A percentile compares a stretch with the other conserved stretches of the same genome.
These are phyloP conservation scores for Ilex paraguariensis DNA, from an alignment of 305 asterid species.

Conservation along the genomic window DNA sequence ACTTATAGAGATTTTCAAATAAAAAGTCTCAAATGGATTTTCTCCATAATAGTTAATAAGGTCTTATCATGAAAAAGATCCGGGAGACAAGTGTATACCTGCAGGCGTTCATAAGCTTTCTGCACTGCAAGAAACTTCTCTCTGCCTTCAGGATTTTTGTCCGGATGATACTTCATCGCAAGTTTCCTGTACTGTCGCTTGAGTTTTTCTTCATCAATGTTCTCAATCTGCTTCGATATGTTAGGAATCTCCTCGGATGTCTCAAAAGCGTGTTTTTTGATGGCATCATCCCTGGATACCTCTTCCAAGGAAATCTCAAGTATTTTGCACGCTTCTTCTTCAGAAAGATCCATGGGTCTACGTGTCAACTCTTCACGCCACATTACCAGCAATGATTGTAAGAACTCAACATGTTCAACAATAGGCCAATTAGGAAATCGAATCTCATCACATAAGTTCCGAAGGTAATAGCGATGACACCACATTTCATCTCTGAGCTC, in stretches of 20 bases:
- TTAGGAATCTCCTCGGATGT: conserved; percentile 44
- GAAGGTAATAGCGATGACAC: conserved; percentile 96
- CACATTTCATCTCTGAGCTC: conserved; percentile 99
- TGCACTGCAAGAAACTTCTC: conserved; percentile 97
- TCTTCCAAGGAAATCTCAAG: conserved; percentile 90
- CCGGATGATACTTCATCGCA: conserved; percentile 98
- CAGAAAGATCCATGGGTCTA: conserved; percentile 99
- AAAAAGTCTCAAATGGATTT: background rate
- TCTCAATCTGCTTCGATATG: conserved; percentile 76
- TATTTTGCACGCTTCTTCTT: conserved; percentile 95
- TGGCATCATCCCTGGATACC: conserved; percentile 81
- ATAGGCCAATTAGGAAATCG: conserved; percentile 98
- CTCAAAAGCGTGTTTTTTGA: conserved; percentile 40
- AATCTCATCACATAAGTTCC: conserved; percentile 93
- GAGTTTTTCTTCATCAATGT: conserved; percentile 96
- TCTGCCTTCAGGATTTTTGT: conserved; percentile 97
- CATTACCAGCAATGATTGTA: conserved; percentile 95
- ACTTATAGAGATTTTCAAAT: background rate
- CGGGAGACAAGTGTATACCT: conserved; percentile 43
- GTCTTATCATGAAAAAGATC: conserved; percentile 4
- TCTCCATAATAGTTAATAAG: background rate
- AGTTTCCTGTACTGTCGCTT: conserved; percentile 96
- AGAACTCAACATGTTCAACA: conserved; percentile 96
- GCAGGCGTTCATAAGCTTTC: conserved; percentile 96
- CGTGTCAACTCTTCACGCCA: conserved; percentile 98